These are phyloP conservation scores for Pseudonitzschia delicatissima DNA, from an alignment of 108 stramenopile genomes.

Conservation along the genomic window DNA sequence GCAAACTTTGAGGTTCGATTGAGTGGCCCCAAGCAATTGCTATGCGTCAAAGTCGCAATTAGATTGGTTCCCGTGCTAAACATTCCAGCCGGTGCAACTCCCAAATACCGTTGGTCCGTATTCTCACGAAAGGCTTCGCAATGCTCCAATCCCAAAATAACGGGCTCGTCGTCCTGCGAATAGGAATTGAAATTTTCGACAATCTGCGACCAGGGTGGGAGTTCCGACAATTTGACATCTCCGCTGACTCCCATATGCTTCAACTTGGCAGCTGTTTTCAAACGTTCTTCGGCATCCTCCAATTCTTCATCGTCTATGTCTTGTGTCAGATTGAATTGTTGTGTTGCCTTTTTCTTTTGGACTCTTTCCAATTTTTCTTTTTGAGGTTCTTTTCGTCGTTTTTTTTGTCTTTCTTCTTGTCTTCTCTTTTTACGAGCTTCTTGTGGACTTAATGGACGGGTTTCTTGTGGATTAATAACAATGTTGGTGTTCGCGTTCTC, in stretches of 20 bases:
- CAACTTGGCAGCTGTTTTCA: not conserved
- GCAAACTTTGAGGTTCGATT: not conserved
- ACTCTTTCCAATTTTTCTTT: not conserved
- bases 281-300: not conserved
- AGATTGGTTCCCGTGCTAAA: constrained; percentile 91
- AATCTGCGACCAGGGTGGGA: constrained; percentile 31
- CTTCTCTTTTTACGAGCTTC: not conserved
- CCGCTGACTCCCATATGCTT: not conserved
- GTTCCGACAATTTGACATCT: not conserved
- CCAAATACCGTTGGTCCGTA: not conserved
- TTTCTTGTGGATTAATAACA: no score
- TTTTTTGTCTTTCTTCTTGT: not conserved
- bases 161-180: constrained; percentile 15
- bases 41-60: constrained; percentile 48
- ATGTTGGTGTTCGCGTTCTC: no score
- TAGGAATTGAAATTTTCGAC: constrained; percentile 4
- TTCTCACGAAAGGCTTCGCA: constrained; percentile 20
- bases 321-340: no score
- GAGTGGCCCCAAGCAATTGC: constrained; percentile 57
- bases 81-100: constrained; percentile 50
- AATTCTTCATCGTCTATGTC: no score
- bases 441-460: no score
- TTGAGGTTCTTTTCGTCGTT: not conserved
- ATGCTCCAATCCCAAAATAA: constrained; percentile 26
- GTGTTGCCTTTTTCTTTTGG: no score